Conservation (phyloP, 352 stramenopile genomes). For the Phytophthora uliginosa region DNA sequence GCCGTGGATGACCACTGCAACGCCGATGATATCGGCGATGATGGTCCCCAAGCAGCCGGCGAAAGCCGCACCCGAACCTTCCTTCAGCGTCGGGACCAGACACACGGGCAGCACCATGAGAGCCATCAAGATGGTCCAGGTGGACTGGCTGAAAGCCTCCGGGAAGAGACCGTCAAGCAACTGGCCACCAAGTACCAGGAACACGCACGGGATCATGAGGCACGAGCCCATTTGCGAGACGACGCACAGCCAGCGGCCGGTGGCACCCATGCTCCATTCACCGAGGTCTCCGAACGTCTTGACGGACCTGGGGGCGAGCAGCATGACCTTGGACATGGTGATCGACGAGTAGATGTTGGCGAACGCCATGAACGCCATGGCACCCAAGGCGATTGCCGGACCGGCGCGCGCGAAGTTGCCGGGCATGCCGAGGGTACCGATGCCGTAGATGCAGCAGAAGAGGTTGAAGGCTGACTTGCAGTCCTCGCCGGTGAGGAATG, state of each 20-base stretch:
- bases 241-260: conserved; percentile 61
- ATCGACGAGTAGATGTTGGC: conserved; percentile 78
- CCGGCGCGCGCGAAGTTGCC: conserved; percentile 77
- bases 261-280: conserved; percentile 60
- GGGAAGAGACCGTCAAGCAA: conserved; percentile 65
- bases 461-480: conserved; percentile 68
- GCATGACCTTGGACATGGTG: conserved; percentile 64
- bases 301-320: conserved; percentile 61
- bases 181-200: conserved; percentile 67
- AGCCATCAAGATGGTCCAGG: conserved; percentile 77
- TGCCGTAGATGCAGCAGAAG: conserved; percentile 76
- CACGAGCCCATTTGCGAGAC: conserved; percentile 68
- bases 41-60: conserved; percentile 70
- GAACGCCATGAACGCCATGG: conserved; percentile 72
- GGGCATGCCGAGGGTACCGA: conserved; percentile 78
- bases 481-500: conserved; percentile 67
- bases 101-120: conserved; percentile 59
- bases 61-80: conserved; percentile 67
- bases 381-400: conserved; percentile 53
- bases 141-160: conserved; percentile 50
- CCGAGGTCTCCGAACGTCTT: conserved; percentile 72
- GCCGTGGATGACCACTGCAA: conserved; percentile 59
- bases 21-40: conserved; percentile 63
- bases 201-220: conserved; percentile 63
- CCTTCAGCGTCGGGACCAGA: conserved; percentile 70